Base-by-base conservation (phyloP, 768 basidiomycete genomes). In the Pleurotus djamor region DNA sequence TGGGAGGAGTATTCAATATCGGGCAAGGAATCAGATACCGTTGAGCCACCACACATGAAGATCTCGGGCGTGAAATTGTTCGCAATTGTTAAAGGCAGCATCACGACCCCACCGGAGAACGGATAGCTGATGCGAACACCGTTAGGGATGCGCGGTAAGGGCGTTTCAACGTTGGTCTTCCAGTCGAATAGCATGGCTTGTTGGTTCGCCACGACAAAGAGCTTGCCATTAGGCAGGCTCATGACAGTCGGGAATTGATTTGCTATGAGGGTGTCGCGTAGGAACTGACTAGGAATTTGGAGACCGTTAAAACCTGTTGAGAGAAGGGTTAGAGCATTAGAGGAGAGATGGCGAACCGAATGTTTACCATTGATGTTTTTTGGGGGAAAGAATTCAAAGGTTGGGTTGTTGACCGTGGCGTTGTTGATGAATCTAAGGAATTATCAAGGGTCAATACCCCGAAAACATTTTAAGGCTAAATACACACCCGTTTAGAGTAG, bases 341-440 rank as follows among this genome's bases (percentile, higher is more conserved):
- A 4, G 34, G 13, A 9, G 38, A 48, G 4, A 17, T 0, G 12
- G 38, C 65, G n/a, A 65, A 70, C 28, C 66, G 21, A 66, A 33
- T 68, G 69, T 8, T 70, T 60, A 59, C 74, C 74, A 16, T 71
- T 68, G 59, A 68, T 68, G 51, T 76, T 75, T 57, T 78, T 78
- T 3, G 72, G 66, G 4, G 76, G 76, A 68, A 71, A 76, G 51
- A 76, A 78, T 60, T 77, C 76, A 49, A 73, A 69, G 0, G 84
- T 86, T 0, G 85, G 83, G 59, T 85, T 85, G 68, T 86, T 86
- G 56, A 82, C 80, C 3, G 85, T 83, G 51, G 74, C 78, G 33
- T 81, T 84, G 65, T 88, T 87, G 68, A 87, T 87, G 79, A 86
- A 89, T 4, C 84, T 85, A 7, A 7, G 13, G 17, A 14, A 16